Evolutionary conservation across 768 basidiomycete species (phyloP).

Genomic region (Psilocybe cyanescens): DNA sequence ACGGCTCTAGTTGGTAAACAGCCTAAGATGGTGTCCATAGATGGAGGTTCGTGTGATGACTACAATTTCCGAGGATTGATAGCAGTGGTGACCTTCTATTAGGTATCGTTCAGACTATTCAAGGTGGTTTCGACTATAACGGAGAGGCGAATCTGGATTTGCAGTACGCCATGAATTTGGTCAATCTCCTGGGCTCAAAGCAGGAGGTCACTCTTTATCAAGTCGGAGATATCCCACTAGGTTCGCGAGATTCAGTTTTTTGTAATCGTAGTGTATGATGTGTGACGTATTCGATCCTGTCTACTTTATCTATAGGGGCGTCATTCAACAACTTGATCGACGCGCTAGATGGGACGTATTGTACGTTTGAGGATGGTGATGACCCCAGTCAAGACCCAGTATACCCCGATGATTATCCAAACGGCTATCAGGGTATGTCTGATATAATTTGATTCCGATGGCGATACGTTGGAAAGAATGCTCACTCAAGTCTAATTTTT

Average conservation of each 20-base stretch:
- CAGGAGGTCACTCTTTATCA: slow-evolving; percentile 45
- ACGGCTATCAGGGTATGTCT: slow-evolving; percentile 35
- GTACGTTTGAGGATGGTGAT: slow-evolving; percentile 44
- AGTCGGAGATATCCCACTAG: slow-evolving; percentile 41
- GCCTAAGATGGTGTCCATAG: slow-evolving; percentile 36
- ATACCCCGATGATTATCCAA: slow-evolving; percentile 32
- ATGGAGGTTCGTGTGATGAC: slow-evolving; percentile 29
- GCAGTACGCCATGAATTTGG: slow-evolving; percentile 54
- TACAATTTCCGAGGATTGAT: slow-evolving; percentile 8
- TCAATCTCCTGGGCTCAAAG: slow-evolving; percentile 25
- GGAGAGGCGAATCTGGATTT: slow-evolving; percentile 60
- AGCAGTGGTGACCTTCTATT: not conserved
- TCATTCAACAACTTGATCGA: slow-evolving; percentile 49
- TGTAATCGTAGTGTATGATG: not conserved
- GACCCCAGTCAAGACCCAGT: slow-evolving; percentile 37
- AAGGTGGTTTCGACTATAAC: slow-evolving; percentile 43
- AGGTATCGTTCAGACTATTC: slow-evolving; percentile 44
- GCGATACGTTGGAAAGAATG: not conserved
- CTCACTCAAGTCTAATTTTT: not conserved
- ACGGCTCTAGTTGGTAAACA: slow-evolving; percentile 32
- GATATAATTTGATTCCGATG: not conserved
- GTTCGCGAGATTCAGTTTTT: slow-evolving; percentile 18
- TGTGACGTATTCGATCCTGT: not conserved
- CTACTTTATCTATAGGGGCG: slow-evolving; percentile 28
- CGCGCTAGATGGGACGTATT: slow-evolving; percentile 46